phyloP scores from a whole-genome alignment of 106 monocot genomes.

The Cymbidium sinense region DNA sequence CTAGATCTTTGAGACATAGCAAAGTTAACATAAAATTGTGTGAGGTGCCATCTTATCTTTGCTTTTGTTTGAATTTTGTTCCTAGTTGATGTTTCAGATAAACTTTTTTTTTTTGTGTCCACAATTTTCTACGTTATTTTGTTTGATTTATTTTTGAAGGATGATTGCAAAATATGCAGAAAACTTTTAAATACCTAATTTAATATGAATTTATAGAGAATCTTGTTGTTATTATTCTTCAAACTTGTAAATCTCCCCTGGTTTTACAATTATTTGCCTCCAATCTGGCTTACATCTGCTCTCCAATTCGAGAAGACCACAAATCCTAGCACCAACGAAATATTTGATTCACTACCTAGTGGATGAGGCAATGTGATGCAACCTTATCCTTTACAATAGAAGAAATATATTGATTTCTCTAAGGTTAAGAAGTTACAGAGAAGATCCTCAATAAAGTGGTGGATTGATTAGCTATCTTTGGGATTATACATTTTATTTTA shows the following conservation, averaged over 20 bases:
- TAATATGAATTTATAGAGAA: background rate
- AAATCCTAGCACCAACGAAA: too few relatives aligned
- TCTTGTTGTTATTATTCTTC: background rate
- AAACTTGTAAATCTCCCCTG: background rate
- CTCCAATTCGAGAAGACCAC: too few relatives aligned
- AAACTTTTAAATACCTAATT: background rate
- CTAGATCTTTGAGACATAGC: constrained; percentile 66
- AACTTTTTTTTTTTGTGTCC: background rate
- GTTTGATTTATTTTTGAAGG: background rate
- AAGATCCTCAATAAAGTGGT: too few relatives aligned
- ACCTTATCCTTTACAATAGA: too few relatives aligned
- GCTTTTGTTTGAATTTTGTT: constrained; percentile 8
- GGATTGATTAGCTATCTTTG: too few relatives aligned
- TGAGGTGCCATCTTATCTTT: constrained; percentile 40
- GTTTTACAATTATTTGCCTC: too few relatives aligned
- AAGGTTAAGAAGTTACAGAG: too few relatives aligned
- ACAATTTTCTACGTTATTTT: background rate
- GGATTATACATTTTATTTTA: too few relatives aligned
- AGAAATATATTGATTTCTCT: too few relatives aligned
- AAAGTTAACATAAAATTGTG: constrained; percentile 90
- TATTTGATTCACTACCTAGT: too few relatives aligned
- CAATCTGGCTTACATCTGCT: too few relatives aligned
- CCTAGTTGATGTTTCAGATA: constrained; percentile 6
- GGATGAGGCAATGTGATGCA: too few relatives aligned
- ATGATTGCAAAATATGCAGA: background rate